Evolutionary conservation across 148 eudicot species (phyloP).

Genomic region (Vaccinium corymbosum): DNA sequence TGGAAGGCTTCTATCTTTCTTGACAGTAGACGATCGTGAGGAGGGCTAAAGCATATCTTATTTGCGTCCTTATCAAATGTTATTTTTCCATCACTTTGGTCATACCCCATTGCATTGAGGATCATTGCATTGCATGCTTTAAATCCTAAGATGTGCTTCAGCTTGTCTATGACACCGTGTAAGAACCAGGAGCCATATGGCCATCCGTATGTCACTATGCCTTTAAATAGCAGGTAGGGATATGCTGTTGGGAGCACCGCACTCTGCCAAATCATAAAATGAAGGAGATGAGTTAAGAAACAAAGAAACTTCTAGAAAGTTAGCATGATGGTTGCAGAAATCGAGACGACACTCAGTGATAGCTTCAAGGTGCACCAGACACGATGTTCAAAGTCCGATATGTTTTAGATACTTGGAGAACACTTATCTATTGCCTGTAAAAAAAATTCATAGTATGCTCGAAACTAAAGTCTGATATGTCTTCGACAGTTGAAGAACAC

Average conservation of each 20-base stretch:
- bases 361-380: not conserved
- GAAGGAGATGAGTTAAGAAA: not conserved
- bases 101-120: conserved; percentile 40
- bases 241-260: conserved; percentile 35
- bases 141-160: conserved; percentile 16
- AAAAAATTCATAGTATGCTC: not conserved
- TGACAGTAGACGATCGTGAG: conserved; percentile 28
- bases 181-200: conserved; percentile 24
- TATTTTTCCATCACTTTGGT: conserved; percentile 28
- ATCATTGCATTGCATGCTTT: conserved; percentile 27
- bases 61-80: conserved; percentile 26
- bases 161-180: conserved; percentile 23
- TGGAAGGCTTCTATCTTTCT: conserved; percentile 31
- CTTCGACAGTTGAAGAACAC: not conserved
- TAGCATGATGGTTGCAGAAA: not conserved
- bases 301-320: too few species aligned
- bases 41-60: conserved; percentile 19
- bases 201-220: conserved; percentile 30
- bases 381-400: not conserved
- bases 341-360: not conserved
- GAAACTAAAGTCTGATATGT: not conserved
- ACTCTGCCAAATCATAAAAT: conserved; percentile 21
- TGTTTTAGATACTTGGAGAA: not conserved
- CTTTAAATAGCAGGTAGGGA: conserved; percentile 29
- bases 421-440: not conserved